Conservation (phyloP, 495 filamentous ascomycete genomes). For the Penicillium verhagenii region DNA sequence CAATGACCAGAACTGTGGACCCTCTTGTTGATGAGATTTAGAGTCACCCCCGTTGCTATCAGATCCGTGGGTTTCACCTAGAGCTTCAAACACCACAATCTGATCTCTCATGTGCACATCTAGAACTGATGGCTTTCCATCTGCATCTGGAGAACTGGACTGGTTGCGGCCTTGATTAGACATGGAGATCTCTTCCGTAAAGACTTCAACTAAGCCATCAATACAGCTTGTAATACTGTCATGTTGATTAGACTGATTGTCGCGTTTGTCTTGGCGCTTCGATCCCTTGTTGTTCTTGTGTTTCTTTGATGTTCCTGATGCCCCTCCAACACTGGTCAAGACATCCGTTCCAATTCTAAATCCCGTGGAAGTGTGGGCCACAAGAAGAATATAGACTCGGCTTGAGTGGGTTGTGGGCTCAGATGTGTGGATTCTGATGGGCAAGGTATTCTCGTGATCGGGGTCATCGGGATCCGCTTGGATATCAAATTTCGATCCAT, state of each 20-base stretch:
- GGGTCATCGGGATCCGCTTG: background rate
- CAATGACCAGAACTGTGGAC: conserved; percentile 53
- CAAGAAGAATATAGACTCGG: conserved; percentile 69
- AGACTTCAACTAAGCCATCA: conserved; percentile 49
- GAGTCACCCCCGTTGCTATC: conserved; percentile 5
- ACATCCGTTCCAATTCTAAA: conserved; percentile 67
- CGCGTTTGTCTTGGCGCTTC: background rate
- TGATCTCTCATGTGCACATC: conserved; percentile 79
- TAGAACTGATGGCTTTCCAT: conserved; percentile 38
- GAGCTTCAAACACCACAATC: conserved; percentile 75
- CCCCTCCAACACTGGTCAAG: conserved; percentile 49
- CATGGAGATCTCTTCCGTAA: conserved; percentile 61
- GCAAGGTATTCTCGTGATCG: conserved; percentile 27
- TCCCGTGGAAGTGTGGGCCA: conserved; percentile 62
- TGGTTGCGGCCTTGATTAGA: background rate
- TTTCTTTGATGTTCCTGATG: conserved; percentile 6
- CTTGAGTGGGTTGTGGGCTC: conserved; percentile 60
- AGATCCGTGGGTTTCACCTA: conserved; percentile 38
- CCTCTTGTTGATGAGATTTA: conserved; percentile 27
- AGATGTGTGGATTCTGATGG: conserved; percentile 41
- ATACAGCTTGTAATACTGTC: background rate
- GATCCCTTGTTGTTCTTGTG: conserved; percentile 10
- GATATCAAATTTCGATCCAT: conserved; percentile 14
- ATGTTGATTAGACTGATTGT: background rate
- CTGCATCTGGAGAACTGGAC: background rate